Conservation (phyloP, 495 filamentous ascomycete genomes). For the Lasiosphaeriaceae sp. region DNA sequence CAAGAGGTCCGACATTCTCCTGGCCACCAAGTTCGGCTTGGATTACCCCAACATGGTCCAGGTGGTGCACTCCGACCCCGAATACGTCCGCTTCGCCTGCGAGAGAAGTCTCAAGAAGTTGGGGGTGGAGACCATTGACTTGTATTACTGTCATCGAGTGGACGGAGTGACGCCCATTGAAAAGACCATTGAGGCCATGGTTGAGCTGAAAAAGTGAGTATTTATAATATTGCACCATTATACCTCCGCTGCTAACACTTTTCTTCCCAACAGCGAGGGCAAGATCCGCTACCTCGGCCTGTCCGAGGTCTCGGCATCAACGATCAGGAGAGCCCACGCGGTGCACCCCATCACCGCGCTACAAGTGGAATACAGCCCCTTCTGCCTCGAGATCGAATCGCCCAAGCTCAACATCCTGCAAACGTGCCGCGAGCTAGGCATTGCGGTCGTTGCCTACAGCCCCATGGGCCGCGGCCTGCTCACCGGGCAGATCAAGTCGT, state of each 20-base stretch:
- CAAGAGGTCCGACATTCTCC: slow-evolving; percentile 61
- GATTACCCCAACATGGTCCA: slow-evolving; percentile 24
- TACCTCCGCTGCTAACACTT: no score
- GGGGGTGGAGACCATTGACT: slow-evolving; percentile 73
- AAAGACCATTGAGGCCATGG: slow-evolving; percentile 41
- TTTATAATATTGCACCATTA: no score
- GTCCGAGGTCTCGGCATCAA: slow-evolving; percentile 67
- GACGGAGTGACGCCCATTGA: slow-evolving; percentile 48
- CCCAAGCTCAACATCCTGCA: slow-evolving; percentile 54
- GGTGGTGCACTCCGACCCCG: slow-evolving; percentile 57
- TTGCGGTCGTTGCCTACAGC: slow-evolving; percentile 64
- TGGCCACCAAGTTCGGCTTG: slow-evolving; percentile 61
- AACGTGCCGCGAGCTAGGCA: slow-evolving; percentile 65
- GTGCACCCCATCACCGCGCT: slow-evolving; percentile 67
- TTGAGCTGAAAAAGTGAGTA: slow-evolving; percentile 14
- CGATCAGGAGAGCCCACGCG: slow-evolving; percentile 66
- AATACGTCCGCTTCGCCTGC: slow-evolving; percentile 62
- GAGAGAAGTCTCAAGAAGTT: slow-evolving; percentile 50
- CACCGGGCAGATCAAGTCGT: slow-evolving; percentile 61
- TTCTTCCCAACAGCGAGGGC: slow-evolving; percentile 70
- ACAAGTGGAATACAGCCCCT: slow-evolving; percentile 77
- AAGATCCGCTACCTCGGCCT: slow-evolving; percentile 73
- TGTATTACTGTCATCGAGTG: slow-evolving; percentile 72
- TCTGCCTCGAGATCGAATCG: slow-evolving; percentile 57
- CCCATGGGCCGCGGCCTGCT: slow-evolving; percentile 51